These are phyloP conservation scores for Suillus variegatus DNA, from an alignment of 768 basidiomycete genomes.

Conservation along the genomic window DNA sequence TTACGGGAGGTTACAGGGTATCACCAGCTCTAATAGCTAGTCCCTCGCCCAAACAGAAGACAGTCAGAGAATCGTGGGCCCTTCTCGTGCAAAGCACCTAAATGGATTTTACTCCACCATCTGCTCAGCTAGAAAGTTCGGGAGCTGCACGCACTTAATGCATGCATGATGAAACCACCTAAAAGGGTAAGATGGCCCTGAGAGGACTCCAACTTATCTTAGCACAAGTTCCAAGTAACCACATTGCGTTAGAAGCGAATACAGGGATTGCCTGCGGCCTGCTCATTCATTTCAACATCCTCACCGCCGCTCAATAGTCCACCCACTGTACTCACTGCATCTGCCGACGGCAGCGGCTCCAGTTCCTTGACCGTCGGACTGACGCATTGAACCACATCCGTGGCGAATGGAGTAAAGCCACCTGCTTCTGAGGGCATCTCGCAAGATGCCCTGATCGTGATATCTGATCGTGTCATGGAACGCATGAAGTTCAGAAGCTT, in stretches of 20 bases:
- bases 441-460: neutral
- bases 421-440: constrained; percentile 5
- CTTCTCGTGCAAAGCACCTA: neutral
- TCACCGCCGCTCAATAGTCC: constrained; percentile 37
- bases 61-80: neutral
- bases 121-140: neutral
- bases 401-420: constrained; percentile 22
- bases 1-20: neutral
- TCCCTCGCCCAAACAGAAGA: neutral
- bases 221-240: neutral
- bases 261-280: neutral
- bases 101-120: constrained; percentile 2
- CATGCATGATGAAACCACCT: neutral
- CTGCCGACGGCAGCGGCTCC: constrained; percentile 23
- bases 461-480: constrained; percentile 21
- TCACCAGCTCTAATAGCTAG: neutral
- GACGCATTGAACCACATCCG: constrained; percentile 27
- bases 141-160: neutral
- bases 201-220: neutral
- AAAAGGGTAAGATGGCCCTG: neutral
- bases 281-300: constrained; percentile 19
- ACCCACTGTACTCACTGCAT: constrained; percentile 35
- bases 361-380: constrained; percentile 37
- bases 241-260: constrained; percentile 1
- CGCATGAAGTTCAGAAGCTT: constrained; percentile 33